phyloP scores from a whole-genome alignment of 441 rosid genomes.

The Jatropha multifida region DNA sequence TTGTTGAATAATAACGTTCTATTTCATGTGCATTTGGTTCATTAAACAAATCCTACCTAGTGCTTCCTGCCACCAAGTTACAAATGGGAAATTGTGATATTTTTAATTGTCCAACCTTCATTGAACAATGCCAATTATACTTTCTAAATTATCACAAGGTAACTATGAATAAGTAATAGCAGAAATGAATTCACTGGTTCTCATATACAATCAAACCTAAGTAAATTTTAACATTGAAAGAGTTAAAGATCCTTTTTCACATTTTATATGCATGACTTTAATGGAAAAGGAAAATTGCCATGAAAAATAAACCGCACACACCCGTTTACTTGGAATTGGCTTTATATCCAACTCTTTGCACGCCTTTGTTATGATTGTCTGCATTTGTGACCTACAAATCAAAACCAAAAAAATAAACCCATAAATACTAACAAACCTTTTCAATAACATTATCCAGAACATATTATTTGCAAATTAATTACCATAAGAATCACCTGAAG shows the following conservation, averaged over 20 bases:
- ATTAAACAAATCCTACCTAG: background rate
- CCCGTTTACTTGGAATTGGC: constrained; percentile 87
- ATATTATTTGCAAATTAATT: constrained; percentile 12
- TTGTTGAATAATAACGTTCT: background rate
- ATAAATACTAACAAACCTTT: background rate
- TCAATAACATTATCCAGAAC: background rate
- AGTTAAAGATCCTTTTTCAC: background rate
- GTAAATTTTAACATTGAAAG: background rate
- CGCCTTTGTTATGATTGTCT: constrained; percentile 85
- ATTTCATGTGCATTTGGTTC: background rate
- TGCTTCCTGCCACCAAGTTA: background rate
- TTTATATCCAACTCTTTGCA: constrained; percentile 84
- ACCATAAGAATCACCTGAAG: constrained; percentile 55
- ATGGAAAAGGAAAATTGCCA: background rate
- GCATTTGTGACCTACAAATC: constrained; percentile 84
- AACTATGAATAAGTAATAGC: background rate
- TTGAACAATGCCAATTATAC: background rate
- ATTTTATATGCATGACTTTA: background rate
- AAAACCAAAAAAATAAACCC: background rate
- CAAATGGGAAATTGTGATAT: background rate
- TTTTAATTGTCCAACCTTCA: background rate
- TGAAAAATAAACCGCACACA: constrained; percentile 26
- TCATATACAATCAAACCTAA: background rate
- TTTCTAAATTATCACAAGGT: background rate
- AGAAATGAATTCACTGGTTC: background rate